Conservation (phyloP, 1,139 yeast genomes). For the Debaryomyces udenii region DNA sequence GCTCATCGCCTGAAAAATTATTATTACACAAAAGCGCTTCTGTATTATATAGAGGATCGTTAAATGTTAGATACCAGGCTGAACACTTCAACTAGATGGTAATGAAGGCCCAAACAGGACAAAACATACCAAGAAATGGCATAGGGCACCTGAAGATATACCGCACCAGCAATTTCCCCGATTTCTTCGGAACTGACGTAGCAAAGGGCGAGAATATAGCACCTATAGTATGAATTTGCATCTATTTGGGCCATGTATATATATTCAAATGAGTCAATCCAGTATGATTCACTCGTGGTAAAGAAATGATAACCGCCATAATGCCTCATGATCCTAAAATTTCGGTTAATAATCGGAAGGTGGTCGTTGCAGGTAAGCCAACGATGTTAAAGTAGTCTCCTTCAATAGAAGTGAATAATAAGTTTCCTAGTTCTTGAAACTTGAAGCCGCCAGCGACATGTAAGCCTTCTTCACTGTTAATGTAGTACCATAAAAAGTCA, state of each 20-base stretch:
- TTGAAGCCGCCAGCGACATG: conserved; percentile 93
- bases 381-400: conserved; percentile 93
- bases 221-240: no score
- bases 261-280: no score
- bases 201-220: no score
- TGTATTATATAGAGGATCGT: conserved; percentile 3
- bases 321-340: neutral
- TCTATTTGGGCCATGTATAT: no score
- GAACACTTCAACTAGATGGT: no score
- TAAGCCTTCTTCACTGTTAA: conserved; percentile 70
- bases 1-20: conserved; percentile 9
- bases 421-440: conserved; percentile 73
- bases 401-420: conserved; percentile 59
- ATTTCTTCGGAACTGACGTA: no score
- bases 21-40: conserved; percentile 7
- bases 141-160: no score
- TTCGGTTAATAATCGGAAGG: conserved; percentile 41
- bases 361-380: conserved; percentile 74
- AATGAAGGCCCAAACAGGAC: no score
- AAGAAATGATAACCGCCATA: no score
- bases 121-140: no score
- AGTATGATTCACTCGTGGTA: no score
- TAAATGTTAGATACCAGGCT: neutral
- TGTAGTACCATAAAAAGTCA: conserved; percentile 60
- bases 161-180: no score